Conservation (phyloP, 179 eudicot species). For the Pouteria campechiana region DNA sequence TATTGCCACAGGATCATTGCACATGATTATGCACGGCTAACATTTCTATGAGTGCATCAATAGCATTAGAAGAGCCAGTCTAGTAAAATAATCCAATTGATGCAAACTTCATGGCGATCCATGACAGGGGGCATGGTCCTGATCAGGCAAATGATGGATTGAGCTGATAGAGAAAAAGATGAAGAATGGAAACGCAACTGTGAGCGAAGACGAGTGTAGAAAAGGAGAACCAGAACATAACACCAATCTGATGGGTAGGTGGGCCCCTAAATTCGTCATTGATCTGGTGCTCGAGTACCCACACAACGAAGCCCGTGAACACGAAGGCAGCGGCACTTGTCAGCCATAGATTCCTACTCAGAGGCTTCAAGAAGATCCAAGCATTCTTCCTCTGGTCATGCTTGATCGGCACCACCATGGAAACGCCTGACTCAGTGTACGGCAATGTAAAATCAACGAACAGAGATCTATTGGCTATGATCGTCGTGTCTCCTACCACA, state of each 20-base stretch:
- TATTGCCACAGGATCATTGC: too few species aligned
- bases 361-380: conserved; percentile 27
- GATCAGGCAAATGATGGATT: not conserved
- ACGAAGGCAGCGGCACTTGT: conserved; percentile 12
- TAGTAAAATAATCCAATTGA: too few species aligned
- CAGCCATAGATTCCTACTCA: conserved; percentile 25
- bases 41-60: not conserved
- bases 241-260: conserved; percentile 21
- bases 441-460: conserved; percentile 19
- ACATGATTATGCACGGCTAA: not conserved
- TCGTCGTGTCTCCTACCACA: conserved; percentile 19
- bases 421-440: conserved; percentile 26
- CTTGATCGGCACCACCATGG: conserved; percentile 18
- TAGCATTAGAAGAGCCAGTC: not conserved
- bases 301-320: conserved; percentile 24
- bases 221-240: conserved; percentile 32
- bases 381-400: conserved; percentile 5
- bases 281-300: conserved; percentile 29
- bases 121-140: not conserved
- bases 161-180: not conserved
- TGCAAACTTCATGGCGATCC: not conserved
- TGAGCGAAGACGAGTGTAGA: conserved; percentile 38
- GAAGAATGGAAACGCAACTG: conserved; percentile 13
- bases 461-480: conserved; percentile 12
- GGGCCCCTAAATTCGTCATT: conserved; percentile 29